These are phyloP conservation scores for Phytophthora vignae DNA, from an alignment of 352 stramenopile species.

Conservation along the genomic window DNA sequence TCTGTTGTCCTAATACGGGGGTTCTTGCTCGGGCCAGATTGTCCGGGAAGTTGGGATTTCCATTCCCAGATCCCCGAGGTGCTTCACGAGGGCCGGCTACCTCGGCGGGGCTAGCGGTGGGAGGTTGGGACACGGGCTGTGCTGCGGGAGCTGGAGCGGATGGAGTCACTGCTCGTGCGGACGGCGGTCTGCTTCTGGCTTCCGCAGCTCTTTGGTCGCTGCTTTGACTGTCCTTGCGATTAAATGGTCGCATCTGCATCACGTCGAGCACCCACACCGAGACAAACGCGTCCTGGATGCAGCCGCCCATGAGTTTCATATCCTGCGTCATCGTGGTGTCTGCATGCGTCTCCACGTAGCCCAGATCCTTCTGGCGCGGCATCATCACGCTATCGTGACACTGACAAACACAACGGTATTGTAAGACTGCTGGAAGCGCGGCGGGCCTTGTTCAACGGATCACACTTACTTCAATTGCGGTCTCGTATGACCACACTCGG, in stretches of 20 bases:
- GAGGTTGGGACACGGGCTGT: neutral
- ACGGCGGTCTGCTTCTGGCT: slow-evolving; percentile 17
- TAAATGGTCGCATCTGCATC: slow-evolving; percentile 77
- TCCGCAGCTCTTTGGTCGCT: slow-evolving; percentile 20
- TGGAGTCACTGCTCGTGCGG: slow-evolving; percentile 24
- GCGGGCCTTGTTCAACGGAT: neutral
- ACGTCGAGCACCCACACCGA: slow-evolving; percentile 84
- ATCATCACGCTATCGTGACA: slow-evolving; percentile 81
- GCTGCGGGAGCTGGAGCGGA: slow-evolving; percentile 1
- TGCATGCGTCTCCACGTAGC: slow-evolving; percentile 58
- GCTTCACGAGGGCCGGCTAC: slow-evolving; percentile 2
- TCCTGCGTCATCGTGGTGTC: slow-evolving; percentile 85
- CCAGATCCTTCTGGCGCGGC: slow-evolving; percentile 63
- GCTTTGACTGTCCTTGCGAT: slow-evolving; percentile 31
- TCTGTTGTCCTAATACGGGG: slow-evolving; percentile 6
- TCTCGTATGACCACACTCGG: slow-evolving; percentile 88
- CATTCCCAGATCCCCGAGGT: neutral
- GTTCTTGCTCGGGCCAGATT: slow-evolving; percentile 7
- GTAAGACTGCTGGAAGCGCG: too few species aligned
- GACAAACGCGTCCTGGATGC: slow-evolving; percentile 84
- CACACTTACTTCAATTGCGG: slow-evolving; percentile 67
- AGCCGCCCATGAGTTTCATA: slow-evolving; percentile 85
- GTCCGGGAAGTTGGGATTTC: slow-evolving; percentile 2
- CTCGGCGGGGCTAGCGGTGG: slow-evolving; percentile 1
- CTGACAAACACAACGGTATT: slow-evolving; percentile 26